Percentiles rank a stretch among this genome's conserved stretches.
phyloP scores from a whole-genome alignment of 2,329 filamentous ascomycete genomes.

The Ophiosphaerella korrae region DNA sequence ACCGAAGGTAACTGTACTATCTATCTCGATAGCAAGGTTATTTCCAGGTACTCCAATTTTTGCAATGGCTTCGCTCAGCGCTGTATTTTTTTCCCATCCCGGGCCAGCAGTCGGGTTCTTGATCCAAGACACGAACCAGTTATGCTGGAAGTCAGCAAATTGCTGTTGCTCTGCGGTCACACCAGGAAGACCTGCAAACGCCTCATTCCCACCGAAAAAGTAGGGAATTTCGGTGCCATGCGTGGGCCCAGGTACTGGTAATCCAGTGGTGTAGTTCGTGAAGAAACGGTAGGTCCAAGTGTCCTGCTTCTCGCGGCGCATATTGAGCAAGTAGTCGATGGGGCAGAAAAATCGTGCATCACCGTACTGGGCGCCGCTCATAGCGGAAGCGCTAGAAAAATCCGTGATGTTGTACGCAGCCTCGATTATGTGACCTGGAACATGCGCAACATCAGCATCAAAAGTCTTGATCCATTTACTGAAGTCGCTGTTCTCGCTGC shows the following conservation, averaged over 20 bases:
- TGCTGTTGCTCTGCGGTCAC: slow-evolving; percentile 50
- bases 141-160: slow-evolving; percentile 50
- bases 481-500: slow-evolving; percentile 39
- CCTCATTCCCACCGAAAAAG: slow-evolving; percentile 54
- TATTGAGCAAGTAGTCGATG: slow-evolving; percentile 43
- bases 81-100: slow-evolving; percentile 47
- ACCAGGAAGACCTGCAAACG: slow-evolving; percentile 40
- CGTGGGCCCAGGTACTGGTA: slow-evolving; percentile 44
- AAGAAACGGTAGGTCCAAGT: slow-evolving; percentile 55
- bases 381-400: slow-evolving; percentile 46
- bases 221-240: slow-evolving; percentile 53
- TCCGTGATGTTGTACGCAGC: slow-evolving; percentile 45
- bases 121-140: slow-evolving; percentile 54
- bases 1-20: slow-evolving; percentile 41
- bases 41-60: slow-evolving; percentile 46
- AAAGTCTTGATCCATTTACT: slow-evolving; percentile 54
- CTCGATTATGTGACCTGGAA: slow-evolving; percentile 42
- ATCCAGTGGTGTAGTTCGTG: slow-evolving; percentile 45
- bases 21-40: slow-evolving; percentile 37
- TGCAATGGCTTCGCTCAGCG: slow-evolving; percentile 35
- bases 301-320: slow-evolving; percentile 46
- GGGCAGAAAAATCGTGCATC: slow-evolving; percentile 55
- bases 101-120: slow-evolving; percentile 52
- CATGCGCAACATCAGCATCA: slow-evolving; percentile 48
- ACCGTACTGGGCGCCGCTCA: slow-evolving; percentile 51